Evolutionary conservation across 495 filamentous ascomycete species (phyloP).

Genomic region (Tuber microsphaerosporum): DNA sequence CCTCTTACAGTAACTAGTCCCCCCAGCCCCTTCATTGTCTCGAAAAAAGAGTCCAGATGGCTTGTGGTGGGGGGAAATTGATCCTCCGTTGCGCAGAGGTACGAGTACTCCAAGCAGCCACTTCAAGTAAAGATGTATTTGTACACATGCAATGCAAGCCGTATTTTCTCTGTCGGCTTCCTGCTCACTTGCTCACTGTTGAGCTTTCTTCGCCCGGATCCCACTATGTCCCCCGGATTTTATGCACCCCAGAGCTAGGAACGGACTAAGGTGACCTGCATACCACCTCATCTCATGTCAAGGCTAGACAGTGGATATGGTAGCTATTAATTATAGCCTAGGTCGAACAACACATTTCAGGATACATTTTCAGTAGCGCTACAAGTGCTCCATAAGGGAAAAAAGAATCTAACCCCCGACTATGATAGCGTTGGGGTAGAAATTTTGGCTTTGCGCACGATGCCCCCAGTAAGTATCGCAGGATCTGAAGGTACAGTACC

Average conservation of each 20-base stretch:
- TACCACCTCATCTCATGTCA: background rate
- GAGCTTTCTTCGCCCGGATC: background rate
- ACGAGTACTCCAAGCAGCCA: background rate
- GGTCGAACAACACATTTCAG: background rate
- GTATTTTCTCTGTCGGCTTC: background rate
- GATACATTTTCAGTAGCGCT: background rate
- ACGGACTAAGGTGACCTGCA: background rate
- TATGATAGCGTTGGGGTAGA: background rate
- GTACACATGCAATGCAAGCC: background rate
- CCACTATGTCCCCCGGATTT: background rate
- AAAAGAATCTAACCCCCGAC: background rate
- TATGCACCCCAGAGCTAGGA: constrained; percentile 3
- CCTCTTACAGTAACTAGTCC: background rate
- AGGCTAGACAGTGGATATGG: background rate
- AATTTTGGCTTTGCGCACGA: background rate
- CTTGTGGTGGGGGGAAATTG: background rate
- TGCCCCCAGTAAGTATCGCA: background rate
- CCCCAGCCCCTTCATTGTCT: background rate
- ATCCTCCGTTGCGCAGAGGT: background rate
- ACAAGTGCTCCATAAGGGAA: background rate
- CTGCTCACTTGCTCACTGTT: background rate
- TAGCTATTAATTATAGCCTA: background rate
- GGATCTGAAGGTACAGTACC: background rate
- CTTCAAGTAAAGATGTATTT: background rate
- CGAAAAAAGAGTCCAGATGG: background rate